A percentile compares a stretch with the other conserved stretches of the same genome.
phyloP scores from a whole-genome alignment of 2,329 filamentous ascomycete genomes.

The Aspergillus phoenicis region DNA sequence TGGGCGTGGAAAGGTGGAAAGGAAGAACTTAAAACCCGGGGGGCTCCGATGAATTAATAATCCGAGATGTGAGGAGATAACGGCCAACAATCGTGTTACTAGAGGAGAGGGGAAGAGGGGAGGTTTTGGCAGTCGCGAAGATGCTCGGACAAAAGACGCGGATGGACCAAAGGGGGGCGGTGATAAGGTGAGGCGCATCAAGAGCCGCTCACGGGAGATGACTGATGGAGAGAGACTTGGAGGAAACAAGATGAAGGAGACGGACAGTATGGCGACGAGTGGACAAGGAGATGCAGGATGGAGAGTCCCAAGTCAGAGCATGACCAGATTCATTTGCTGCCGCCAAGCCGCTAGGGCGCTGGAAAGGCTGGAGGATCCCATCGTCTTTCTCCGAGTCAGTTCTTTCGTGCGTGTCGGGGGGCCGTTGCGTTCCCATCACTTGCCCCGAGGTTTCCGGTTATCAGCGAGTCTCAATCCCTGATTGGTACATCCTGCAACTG shows the following conservation, averaged over 20 bases:
- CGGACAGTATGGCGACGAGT: neutral
- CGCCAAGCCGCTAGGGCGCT: neutral
- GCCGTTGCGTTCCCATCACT: no score
- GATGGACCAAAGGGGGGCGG: no score
- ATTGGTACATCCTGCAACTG: neutral
- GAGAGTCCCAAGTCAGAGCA: no score
- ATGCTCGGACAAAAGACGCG: no score
- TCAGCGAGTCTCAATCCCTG: no score
- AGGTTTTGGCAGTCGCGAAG: neutral
- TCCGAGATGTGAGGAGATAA: neutral
- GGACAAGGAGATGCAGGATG: neutral
- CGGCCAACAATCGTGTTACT: neutral
- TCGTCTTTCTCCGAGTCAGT: neutral
- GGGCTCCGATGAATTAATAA: neutral
- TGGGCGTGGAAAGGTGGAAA: neutral
- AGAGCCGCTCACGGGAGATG: no score
- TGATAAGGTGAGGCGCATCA: no score
- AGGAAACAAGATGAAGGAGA: neutral
- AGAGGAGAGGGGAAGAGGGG: neutral
- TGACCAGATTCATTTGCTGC: neutral
- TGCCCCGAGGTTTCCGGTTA: neutral
- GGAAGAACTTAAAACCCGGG: neutral
- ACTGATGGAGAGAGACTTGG: no score
- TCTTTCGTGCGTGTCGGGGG: no score
- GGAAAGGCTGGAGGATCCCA: constrained; percentile 1